Evolutionary conservation across 805 yeast genomes (phyloP).

Genomic region (Candida pseudoglaebosa): DNA sequence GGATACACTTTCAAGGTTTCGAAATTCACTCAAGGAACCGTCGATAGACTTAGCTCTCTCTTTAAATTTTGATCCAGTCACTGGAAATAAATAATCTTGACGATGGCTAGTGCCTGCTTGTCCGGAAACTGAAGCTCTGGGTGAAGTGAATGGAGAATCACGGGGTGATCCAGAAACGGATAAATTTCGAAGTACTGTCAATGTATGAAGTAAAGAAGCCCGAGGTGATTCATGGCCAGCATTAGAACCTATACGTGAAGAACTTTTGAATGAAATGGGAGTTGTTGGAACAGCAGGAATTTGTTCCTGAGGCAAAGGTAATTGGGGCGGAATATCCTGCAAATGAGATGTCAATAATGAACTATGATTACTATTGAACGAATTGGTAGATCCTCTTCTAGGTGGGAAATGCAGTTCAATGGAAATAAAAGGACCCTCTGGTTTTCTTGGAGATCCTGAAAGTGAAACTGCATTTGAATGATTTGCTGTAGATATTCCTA

Average conservation of each 20-base stretch:
- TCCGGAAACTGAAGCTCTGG: conserved; percentile 46
- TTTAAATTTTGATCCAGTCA: conserved; percentile 18
- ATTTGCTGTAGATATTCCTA: neutral
- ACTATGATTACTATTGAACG: conserved; percentile 17
- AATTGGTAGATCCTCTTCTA: conserved; percentile 18
- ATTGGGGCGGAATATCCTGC: conserved; percentile 51
- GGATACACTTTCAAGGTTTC: neutral
- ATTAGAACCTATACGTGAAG: conserved; percentile 26
- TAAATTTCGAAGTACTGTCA: conserved; percentile 36
- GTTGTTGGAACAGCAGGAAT: conserved; percentile 40
- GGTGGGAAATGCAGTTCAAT: conserved; percentile 23
- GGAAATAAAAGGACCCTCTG: conserved; percentile 12
- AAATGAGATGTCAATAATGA: conserved; percentile 27
- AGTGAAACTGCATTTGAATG: conserved; percentile 1
- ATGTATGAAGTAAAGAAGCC: conserved; percentile 38
- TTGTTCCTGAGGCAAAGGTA: conserved; percentile 55
- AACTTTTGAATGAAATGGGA: conserved; percentile 28
- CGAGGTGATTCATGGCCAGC: conserved; percentile 36
- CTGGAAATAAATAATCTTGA: conserved; percentile 13
- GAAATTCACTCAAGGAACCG: conserved; percentile 4
- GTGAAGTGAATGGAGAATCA: conserved; percentile 40
- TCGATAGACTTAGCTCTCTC: conserved; percentile 5
- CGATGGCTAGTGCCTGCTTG: conserved; percentile 14
- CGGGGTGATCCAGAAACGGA: conserved; percentile 33
- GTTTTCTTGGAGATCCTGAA: conserved; percentile 4